A percentile compares a stretch with the other conserved stretches of the same genome.
Evolutionary conservation across 768 basidiomycete genomes (phyloP).

Genomic region (Mycena belliarum): DNA sequence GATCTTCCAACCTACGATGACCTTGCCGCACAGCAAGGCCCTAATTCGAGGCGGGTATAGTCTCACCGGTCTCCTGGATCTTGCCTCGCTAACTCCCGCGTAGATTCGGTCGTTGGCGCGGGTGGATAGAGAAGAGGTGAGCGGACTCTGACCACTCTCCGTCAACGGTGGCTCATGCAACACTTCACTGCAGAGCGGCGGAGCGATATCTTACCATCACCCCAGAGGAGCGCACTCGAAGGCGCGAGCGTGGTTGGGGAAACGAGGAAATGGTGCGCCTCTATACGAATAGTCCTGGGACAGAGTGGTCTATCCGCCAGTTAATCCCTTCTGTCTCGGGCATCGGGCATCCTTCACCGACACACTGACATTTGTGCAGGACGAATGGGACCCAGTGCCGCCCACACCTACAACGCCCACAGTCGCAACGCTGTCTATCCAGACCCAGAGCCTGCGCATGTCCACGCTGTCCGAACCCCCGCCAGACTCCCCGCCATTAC

Average conservation of each 20-base stretch:
- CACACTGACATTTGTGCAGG: constrained; percentile 6
- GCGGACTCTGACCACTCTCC: background rate
- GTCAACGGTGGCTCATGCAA: background rate
- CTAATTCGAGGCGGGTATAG: constrained; percentile 77
- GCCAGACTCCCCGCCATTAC: constrained; percentile 33
- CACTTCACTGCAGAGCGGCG: constrained; percentile 61
- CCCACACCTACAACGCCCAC: constrained; percentile 25
- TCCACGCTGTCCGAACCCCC: constrained; percentile 28
- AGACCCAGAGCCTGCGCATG: constrained; percentile 42
- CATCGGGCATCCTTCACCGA: background rate
- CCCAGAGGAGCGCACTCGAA: constrained; percentile 54
- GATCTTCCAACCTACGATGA: constrained; percentile 80
- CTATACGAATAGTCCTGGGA: background rate
- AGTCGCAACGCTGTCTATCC: constrained; percentile 40
- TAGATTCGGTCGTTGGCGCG: constrained; percentile 84
- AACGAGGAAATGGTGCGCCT: constrained; percentile 35
- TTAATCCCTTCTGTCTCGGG: background rate
- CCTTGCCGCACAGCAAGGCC: constrained; percentile 72
- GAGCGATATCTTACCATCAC: constrained; percentile 73
- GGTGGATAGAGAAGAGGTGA: constrained; percentile 88
- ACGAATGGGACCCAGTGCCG: constrained; percentile 24
- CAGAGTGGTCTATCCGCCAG: background rate
- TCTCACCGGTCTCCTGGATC: background rate
- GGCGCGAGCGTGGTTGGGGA: constrained; percentile 74
- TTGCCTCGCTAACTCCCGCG: constrained; percentile 7